Conservation (phyloP, 179 eudicot genomes). For the Silene coronaria region DNA sequence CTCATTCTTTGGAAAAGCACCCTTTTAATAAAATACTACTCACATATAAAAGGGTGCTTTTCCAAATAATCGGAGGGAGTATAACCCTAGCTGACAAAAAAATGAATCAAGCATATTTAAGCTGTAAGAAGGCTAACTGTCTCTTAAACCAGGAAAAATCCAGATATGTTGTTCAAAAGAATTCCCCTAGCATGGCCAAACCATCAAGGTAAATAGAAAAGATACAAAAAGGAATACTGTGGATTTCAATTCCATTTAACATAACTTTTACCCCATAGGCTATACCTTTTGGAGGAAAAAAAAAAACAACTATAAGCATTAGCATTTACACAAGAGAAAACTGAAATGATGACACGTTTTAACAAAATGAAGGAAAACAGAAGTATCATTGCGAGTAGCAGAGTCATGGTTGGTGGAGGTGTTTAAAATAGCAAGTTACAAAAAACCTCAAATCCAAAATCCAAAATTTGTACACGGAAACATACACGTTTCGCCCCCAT, state of each 20-base stretch:
- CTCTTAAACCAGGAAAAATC: not conserved
- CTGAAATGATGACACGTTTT: not conserved
- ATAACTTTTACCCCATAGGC: not conserved
- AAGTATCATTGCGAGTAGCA: not conserved
- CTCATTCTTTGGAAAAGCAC: no score
- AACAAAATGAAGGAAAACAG: not conserved
- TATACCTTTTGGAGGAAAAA: not conserved
- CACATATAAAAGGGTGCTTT: no score
- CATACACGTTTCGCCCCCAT: conserved; percentile 93
- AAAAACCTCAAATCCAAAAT: not conserved
- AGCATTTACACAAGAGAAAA: not conserved
- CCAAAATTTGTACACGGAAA: conserved; percentile 9
- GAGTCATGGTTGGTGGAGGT: not conserved
- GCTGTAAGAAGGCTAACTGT: not conserved
- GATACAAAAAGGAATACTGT: not conserved
- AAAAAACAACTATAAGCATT: no score
- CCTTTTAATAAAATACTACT: no score
- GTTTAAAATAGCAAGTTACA: not conserved
- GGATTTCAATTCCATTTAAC: not conserved
- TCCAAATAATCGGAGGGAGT: no score
- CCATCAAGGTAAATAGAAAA: not conserved
- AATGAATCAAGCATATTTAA: no score
- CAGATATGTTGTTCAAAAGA: not conserved
- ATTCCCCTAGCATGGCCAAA: not conserved
- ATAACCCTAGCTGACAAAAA: no score